Base-by-base conservation (phyloP, 352 stramenopile species). In the Globisporangium paddicum region DNA sequence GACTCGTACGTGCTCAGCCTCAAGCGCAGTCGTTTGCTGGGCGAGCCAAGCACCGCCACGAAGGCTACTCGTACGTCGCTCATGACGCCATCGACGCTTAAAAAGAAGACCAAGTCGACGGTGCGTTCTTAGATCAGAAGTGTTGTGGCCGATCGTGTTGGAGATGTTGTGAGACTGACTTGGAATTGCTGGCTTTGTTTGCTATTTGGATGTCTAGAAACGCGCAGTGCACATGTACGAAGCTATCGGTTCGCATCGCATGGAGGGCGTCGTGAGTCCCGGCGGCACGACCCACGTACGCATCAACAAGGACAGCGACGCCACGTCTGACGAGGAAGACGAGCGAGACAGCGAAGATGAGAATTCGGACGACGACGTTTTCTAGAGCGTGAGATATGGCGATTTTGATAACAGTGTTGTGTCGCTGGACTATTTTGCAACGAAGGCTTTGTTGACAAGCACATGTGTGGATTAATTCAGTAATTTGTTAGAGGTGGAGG, bases 1-100 rank as follows among this genome's bases (percentile, higher is more conserved):
- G 82, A 92, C 56, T 89, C 82, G 42, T 92, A 92, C 40, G 78
- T 92, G 21, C 62, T 85, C 30, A 73, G 67, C 0, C 69, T 92
- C 47, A 90, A 89, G 64, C 74, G 78, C 5, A 68, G 64, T 19
- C 79, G 85, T 46, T 59, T 77, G 6, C 14, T 56, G 13, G 44
- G 45, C 10, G 44, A 64, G 34, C 58, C 58, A 14, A 19, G 50
- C 7, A 42, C 42, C 6, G 34, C 54, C 16, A 42, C 51, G 1
- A 37, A 44, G 38, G 5, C 16, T 30, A 9, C 16, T 16, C 21
- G 50, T 11, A 34, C 44, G 23, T 48, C 60, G 19, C 41, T 66
- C 30, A 16, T 40, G 26, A 66, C 54, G 16, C 53, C 60, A 18
- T 44, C n/a, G 30, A 55, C 54, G 18, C 25, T 51, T 28, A 62